Conservation (phyloP, 2,329 filamentous ascomycete genomes). For the Pyrenophora tritici-repentis region DNA sequence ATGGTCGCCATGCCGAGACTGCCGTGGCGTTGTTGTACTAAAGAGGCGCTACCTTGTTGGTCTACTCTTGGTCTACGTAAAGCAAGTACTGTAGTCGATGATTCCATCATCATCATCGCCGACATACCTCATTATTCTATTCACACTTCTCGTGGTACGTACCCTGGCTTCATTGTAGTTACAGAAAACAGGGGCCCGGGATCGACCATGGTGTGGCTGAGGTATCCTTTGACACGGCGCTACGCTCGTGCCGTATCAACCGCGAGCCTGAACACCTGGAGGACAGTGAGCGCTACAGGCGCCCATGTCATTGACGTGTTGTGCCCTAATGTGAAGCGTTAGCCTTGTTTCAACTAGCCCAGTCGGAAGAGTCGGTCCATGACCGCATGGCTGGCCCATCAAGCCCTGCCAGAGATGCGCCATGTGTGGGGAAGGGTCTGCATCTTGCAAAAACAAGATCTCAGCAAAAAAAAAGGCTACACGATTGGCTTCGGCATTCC, state of each 20-base stretch:
- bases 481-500: not conserved
- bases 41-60: slow-evolving; percentile 10
- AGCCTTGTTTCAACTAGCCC: slow-evolving; percentile 15
- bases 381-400: slow-evolving; percentile 16
- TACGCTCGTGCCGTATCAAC: slow-evolving; percentile 23
- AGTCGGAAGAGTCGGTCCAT: slow-evolving; percentile 10
- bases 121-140: not conserved
- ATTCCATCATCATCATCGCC: too few relatives aligned
- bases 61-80: slow-evolving; percentile 4
- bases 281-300: slow-evolving; percentile 34
- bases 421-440: slow-evolving; percentile 14
- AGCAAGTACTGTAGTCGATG: too few relatives aligned
- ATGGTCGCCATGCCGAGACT: slow-evolving; percentile 15
- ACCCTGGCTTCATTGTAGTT: not conserved
- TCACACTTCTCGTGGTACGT: not conserved
- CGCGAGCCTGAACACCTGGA: slow-evolving; percentile 33
- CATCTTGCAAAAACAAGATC: not conserved
- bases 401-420: slow-evolving; percentile 6
- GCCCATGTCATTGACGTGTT: slow-evolving; percentile 42
- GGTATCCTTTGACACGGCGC: slow-evolving; percentile 11
- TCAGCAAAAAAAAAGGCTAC: not conserved
- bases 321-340: slow-evolving; percentile 29
- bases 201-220: not conserved
- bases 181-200: slow-evolving; percentile 4
- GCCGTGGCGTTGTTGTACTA: slow-evolving; percentile 25